phyloP scores from a whole-genome alignment of 164 flowering plant species.

The Santalum album region DNA sequence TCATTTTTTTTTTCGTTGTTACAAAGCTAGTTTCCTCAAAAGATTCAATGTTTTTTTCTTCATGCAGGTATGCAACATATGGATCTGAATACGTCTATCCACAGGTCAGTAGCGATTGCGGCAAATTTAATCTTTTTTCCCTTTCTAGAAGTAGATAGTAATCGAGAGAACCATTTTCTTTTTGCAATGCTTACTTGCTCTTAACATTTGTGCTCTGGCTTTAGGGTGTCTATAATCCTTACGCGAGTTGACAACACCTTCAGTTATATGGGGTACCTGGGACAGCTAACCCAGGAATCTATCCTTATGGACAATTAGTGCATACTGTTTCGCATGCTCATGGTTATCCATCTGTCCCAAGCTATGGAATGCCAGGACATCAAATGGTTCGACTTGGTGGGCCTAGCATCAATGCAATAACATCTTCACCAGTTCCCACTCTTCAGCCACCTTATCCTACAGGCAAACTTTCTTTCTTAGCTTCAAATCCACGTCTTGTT shows the following conservation, averaged over 20 bases:
- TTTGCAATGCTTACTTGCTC: too few relatives aligned
- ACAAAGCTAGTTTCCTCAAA: slow-evolving; percentile 9
- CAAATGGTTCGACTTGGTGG: slow-evolving; percentile 72
- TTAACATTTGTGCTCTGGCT: slow-evolving; percentile 8
- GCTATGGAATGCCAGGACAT: slow-evolving; percentile 78
- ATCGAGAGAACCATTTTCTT: too few relatives aligned
- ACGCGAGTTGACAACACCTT: slow-evolving; percentile 76
- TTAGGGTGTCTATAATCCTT: slow-evolving; percentile 80
- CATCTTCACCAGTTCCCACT: slow-evolving; percentile 61
- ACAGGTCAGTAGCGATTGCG: slow-evolving; percentile 46
- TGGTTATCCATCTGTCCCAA: slow-evolving; percentile 57
- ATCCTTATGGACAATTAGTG: slow-evolving; percentile 68
- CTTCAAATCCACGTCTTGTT: not conserved
- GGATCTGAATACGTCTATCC: slow-evolving; percentile 76
- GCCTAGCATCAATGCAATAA: slow-evolving; percentile 51
- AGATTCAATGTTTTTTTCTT: slow-evolving; percentile 13
- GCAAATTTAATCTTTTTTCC: not conserved
- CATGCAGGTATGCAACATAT: slow-evolving; percentile 68
- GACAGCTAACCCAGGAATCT: slow-evolving; percentile 46
- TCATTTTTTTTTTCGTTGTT: not conserved
- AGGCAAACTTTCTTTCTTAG: slow-evolving; percentile 34
- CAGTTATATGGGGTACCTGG: slow-evolving; percentile 85
- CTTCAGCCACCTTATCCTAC: slow-evolving; percentile 69
- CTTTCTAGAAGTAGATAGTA: too few relatives aligned
- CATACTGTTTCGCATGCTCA: slow-evolving; percentile 63